Conservation (phyloP, 495 filamentous ascomycete species). For the Penicillium waksmanii region DNA sequence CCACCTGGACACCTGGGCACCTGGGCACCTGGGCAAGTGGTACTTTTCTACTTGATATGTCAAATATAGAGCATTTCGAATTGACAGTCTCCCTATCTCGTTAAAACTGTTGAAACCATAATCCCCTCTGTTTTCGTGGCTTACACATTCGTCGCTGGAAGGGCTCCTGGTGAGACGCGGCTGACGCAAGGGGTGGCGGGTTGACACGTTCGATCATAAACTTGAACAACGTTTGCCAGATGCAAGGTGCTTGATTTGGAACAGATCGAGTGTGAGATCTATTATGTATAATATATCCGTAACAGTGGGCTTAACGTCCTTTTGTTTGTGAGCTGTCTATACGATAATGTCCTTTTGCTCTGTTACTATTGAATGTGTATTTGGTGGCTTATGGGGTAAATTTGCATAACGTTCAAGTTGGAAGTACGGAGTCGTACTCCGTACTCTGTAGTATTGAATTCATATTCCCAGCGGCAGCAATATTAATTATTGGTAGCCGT, state of each 20-base stretch:
- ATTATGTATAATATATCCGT: not conserved
- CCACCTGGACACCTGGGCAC: no score
- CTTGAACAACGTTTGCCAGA: not conserved
- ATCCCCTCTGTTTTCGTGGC: not conserved
- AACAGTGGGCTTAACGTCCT: not conserved
- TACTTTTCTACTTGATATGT: not conserved
- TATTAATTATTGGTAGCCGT: no score
- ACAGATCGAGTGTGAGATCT: not conserved
- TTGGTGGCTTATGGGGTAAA: not conserved
- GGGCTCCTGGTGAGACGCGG: not conserved
- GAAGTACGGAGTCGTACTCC: no score
- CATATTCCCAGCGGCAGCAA: no score
- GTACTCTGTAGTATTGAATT: no score
- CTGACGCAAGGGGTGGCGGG: not conserved
- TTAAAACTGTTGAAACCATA: not conserved
- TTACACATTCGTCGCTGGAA: not conserved
- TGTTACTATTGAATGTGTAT: not conserved
- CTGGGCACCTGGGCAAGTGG: no score
- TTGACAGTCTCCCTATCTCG: not conserved
- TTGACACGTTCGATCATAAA: slow-evolving; percentile 5
- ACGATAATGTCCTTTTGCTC: not conserved
- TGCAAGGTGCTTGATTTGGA: slow-evolving; percentile 1
- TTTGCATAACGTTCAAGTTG: no score
- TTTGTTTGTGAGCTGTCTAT: slow-evolving; percentile 4
- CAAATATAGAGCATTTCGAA: not conserved